These are phyloP conservation scores for Sarocladium brachiariae DNA, from an alignment of 2,329 filamentous ascomycete genomes.

Conservation along the genomic window DNA sequence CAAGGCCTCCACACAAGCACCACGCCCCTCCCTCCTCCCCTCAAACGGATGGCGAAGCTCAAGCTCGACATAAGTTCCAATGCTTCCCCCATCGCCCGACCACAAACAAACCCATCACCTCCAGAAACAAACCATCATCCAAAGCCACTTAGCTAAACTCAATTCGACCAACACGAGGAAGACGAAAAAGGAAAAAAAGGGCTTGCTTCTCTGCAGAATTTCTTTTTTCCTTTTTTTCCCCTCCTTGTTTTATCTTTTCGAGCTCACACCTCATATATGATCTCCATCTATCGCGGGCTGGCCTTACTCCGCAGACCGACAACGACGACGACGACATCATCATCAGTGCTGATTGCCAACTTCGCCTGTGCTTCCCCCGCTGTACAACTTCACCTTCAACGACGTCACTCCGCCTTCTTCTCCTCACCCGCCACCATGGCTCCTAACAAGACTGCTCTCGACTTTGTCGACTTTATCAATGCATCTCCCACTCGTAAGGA, in stretches of 20 bases:
- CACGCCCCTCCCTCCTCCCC: no score
- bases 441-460: constrained; percentile 55
- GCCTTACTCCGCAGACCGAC: background rate
- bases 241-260: no score
- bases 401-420: constrained; percentile 19
- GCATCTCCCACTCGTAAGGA: constrained; percentile 81
- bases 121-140: no score
- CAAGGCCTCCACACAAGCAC: no score
- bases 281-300: constrained; percentile 12
- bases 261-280: constrained; percentile 9
- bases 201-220: background rate
- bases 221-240: no score
- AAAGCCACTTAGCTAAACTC: no score
- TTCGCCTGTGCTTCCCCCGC: background rate
- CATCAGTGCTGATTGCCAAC: background rate
- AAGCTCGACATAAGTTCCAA: no score
- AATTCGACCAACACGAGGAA: background rate
- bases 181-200: no score
- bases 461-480: constrained; percentile 92
- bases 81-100: no score
- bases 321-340: no score
- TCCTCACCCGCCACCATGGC: constrained; percentile 38
- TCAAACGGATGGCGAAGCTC: no score
- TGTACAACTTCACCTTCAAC: background rate
- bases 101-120: no score